These are phyloP conservation scores for Neospermospora avenae DNA, from an alignment of 2,329 filamentous ascomycete genomes.

Conservation along the genomic window DNA sequence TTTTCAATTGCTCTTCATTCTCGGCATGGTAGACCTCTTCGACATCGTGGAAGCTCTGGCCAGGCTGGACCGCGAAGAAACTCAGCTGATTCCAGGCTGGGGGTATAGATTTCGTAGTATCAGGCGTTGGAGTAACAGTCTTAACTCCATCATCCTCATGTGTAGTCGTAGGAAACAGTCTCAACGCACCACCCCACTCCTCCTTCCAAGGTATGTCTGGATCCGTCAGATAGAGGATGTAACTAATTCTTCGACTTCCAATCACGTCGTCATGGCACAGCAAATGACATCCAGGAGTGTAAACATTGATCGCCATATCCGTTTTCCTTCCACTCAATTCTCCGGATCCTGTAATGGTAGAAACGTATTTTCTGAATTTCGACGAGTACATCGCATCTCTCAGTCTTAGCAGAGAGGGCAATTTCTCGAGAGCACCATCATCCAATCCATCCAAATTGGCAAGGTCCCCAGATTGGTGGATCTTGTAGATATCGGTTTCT, in stretches of 20 bases:
- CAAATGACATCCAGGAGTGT: constrained; percentile 92
- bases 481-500: constrained; percentile 99
- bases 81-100: constrained; percentile 96
- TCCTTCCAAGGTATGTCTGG: constrained; percentile 87
- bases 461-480: constrained; percentile 96
- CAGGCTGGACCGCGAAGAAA: constrained; percentile 97
- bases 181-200: constrained; percentile 88
- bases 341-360: constrained; percentile 79
- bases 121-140: constrained; percentile 76
- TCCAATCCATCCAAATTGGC: constrained; percentile 95
- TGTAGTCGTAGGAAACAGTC: constrained; percentile 73
- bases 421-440: constrained; percentile 75
- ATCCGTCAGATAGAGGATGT: constrained; percentile 93
- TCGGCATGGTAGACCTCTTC: constrained; percentile 87
- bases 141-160: constrained; percentile 67
- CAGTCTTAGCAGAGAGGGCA: constrained; percentile 87
- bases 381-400: constrained; percentile 92
- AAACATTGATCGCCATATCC: constrained; percentile 99
- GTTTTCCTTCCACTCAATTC: constrained; percentile 90
- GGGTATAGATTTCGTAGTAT: constrained; percentile 78
- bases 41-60: constrained; percentile 98
- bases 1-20: constrained; percentile 56
- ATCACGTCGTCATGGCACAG: constrained; percentile 99
- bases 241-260: constrained; percentile 91
- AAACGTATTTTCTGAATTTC: constrained; percentile 84